Conservation (phyloP, 225 moss, liverwort and hornwort species). For the Thuidium tamariscinum region DNA sequence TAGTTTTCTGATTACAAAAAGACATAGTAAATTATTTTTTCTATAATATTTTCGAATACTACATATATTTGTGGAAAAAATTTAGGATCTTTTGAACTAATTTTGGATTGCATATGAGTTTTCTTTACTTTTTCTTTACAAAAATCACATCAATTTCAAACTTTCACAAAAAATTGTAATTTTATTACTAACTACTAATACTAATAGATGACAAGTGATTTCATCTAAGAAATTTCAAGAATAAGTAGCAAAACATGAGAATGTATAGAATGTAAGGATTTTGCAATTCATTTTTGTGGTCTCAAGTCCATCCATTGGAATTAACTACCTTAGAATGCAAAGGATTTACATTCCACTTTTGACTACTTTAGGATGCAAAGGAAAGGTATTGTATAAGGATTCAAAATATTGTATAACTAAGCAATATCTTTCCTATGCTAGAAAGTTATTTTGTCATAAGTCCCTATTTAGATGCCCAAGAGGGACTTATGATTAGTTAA, state of each 20-base stretch:
- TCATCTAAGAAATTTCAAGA: neutral
- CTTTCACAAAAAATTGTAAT: neutral
- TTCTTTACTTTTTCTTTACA: neutral
- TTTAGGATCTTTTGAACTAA: neutral
- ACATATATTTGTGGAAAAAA: neutral
- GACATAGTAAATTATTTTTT: neutral
- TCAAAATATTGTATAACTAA: neutral
- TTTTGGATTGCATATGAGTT: neutral
- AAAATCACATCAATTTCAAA: neutral
- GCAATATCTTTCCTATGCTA: rapidly evolving
- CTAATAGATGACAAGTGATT: neutral
- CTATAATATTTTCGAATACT: rapidly evolving
- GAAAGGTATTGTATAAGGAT: too few relatives aligned
- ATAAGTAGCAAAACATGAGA: rapidly evolving
- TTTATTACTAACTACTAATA: too few relatives aligned
- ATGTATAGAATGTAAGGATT: rapidly evolving
- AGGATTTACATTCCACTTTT: neutral
- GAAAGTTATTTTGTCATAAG: neutral
- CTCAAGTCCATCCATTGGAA: rapidly evolving
- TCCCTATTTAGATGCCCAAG: rapidly evolving
- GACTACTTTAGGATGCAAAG: neutral
- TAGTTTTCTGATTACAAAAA: neutral
- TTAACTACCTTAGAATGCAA: neutral
- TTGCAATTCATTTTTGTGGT: neutral
- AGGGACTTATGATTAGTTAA: neutral